Base-by-base conservation (phyloP, 331 rosid species). In the Rosa hybrid region DNA sequence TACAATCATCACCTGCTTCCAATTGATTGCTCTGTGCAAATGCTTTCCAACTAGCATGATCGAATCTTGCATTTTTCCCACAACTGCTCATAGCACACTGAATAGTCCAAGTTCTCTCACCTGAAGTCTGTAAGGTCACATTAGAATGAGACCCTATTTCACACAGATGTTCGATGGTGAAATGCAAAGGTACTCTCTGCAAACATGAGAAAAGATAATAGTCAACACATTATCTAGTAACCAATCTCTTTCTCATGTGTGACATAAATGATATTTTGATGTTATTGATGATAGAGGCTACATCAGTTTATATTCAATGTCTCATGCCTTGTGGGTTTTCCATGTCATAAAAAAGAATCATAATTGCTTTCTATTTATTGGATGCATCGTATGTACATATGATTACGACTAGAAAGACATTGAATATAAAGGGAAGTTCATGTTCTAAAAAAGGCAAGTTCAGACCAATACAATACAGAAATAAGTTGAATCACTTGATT, bases 1-100 rank as follows among this genome's bases (percentile, higher is more conserved):
- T 27, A 68, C 81, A 78, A 7, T 41, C 56, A 25, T 78, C 68
- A 9, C 81, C 77, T 53, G 20, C 27, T 73, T 51, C 25, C 44
- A 73, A 23, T 18, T 51, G 64, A 73, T 73, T 73, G 25, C 53
- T 49, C 12, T 4, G 44, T 1, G 4, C 65, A 73, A 73, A 73
- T 12, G 18, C 9, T 6, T 2, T 30, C 77, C 77, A 73, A 50
- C 34, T 25, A 62, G 68, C 77, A 17, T 0, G 3, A 13, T 5
- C 7, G 18, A 73, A 72, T 49, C 53, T 72, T 46, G 13, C 62
- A 10, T 23, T 21, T 21, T 5, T n/a, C 17, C 62, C 30, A 23
- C 7, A 18, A 6, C 12, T 23, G 68, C 27, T 1, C 1, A 23
- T 17, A 23, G 18, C 14, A 60, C 44, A 65, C 2, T 7, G 71